A percentile compares a stretch with the other conserved stretches of the same genome.
These are phyloP conservation scores for Polytolypa hystricis DNA, from an alignment of 2,329 filamentous ascomycete species.

Conservation along the genomic window DNA sequence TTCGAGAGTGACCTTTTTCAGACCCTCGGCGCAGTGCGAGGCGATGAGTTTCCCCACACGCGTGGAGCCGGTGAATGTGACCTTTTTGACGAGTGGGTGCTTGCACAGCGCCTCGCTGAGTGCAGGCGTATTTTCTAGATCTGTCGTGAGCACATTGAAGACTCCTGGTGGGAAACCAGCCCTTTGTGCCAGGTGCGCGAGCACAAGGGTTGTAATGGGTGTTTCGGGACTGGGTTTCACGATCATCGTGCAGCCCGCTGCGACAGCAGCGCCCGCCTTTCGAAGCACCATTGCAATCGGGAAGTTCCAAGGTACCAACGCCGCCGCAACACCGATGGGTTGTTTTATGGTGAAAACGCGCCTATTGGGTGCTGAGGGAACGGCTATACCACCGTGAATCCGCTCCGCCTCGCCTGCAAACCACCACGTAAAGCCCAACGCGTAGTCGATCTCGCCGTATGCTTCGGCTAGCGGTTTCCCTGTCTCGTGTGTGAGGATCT, in stretches of 20 bases:
- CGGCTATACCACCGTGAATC: conserved; percentile 64
- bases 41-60: conserved; percentile 25
- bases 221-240: conserved; percentile 28
- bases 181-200: conserved; percentile 23
- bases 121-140: conserved; percentile 21
- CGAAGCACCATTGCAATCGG: conserved; percentile 58
- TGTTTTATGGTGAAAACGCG: conserved; percentile 70
- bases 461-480: conserved; percentile 73
- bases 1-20: conserved; percentile 36
- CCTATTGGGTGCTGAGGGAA: conserved; percentile 58
- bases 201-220: conserved; percentile 22
- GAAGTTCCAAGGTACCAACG: conserved; percentile 88
- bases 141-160: conserved; percentile 25
- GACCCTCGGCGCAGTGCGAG: conserved; percentile 20
- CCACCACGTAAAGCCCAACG: conserved; percentile 69
- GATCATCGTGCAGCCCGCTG: conserved; percentile 29
- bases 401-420: conserved; percentile 69
- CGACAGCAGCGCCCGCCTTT: conserved; percentile 26
- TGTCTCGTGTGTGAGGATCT: conserved; percentile 80
- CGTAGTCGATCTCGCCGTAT: conserved; percentile 60
- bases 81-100: conserved; percentile 21
- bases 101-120: conserved; percentile 23
- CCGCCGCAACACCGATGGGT: conserved; percentile 69
- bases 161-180: conserved; percentile 26
- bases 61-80: conserved; percentile 26